Evolutionary conservation across 805 yeast species (phyloP), one percentile per base, ranked within the genome.

Genomic region (Teunomyces atbi): DNA sequence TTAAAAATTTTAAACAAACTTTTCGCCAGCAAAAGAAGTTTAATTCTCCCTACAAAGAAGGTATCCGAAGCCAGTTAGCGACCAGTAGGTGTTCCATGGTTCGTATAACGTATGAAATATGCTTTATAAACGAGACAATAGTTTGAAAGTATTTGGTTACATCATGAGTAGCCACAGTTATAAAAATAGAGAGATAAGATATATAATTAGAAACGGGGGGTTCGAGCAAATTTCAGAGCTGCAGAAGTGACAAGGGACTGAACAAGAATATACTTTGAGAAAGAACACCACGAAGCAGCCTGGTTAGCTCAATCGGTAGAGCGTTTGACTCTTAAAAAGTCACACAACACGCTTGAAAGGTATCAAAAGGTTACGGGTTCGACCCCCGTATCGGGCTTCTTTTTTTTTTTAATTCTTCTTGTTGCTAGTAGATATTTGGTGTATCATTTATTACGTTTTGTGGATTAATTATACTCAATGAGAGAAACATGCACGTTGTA

Each of bases 241-340:
- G 23, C 1, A 2, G 23, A 21, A 21, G 6, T 21, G 6, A 6
- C 6, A 23, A 7, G 8, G 26, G 7, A 23, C 11, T 8, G 26
- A 23, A 23, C 11, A 23, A 6, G 26, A 7, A 23, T 7, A 23
- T 23, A 7, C 11, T 7, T 6, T 10, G 18, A 30, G 11, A 6
- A 7, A 3, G 16, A n/a, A 29, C 41, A 40, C 23, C 11, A 41
- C n/a, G n/a, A n/a, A n/a, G 3, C 13, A 30, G 47, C 47, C 47
- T 45, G 47, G 47, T 45, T 45, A 45, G 47, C 47, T 45, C 47
- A 45, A 45, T 45, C 47, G 47, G 47, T 45, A 45, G 47, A 45
- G 47, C 47, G 47, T 45, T 45, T 45, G 47, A 45, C 47, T 45
- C 47, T 45, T 45, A 45, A 6, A 2, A 13, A 34, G 18, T 30